These are phyloP conservation scores for Auricularia sp. DNA, from an alignment of 768 basidiomycete genomes.

Conservation along the genomic window DNA sequence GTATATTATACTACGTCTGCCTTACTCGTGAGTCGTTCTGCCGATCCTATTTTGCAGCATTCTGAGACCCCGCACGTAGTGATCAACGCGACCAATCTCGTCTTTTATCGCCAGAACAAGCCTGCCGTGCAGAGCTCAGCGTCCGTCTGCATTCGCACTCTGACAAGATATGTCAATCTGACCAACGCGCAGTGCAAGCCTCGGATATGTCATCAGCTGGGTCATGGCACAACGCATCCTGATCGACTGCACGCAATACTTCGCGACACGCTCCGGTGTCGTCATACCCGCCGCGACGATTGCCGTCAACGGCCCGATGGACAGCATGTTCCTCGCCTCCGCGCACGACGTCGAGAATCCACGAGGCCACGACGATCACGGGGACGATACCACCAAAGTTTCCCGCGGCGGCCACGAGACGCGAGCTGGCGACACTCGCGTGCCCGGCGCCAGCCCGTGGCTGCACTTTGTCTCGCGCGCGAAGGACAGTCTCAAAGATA, in stretches of 20 bases:
- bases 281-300: background rate
- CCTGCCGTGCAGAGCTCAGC: background rate
- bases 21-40: background rate
- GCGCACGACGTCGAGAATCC: background rate
- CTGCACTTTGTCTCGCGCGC: too few relatives aligned
- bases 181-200: background rate
- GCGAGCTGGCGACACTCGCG: too few relatives aligned
- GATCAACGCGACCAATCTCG: background rate
- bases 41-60: background rate
- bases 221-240: background rate
- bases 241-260: background rate
- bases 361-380: too few relatives aligned
- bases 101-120: background rate
- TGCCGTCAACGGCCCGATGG: too few relatives aligned
- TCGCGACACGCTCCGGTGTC: background rate
- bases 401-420: too few relatives aligned
- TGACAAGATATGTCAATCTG: background rate
- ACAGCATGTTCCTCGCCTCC: background rate
- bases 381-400: too few relatives aligned
- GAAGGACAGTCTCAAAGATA: too few relatives aligned
- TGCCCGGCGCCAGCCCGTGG: too few relatives aligned
- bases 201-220: background rate
- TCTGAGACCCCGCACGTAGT: background rate
- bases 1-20: background rate
- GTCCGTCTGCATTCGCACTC: background rate